Base-by-base conservation (phyloP, 1,284 basidiomycete genomes). In the Pseudozyma pruni region DNA sequence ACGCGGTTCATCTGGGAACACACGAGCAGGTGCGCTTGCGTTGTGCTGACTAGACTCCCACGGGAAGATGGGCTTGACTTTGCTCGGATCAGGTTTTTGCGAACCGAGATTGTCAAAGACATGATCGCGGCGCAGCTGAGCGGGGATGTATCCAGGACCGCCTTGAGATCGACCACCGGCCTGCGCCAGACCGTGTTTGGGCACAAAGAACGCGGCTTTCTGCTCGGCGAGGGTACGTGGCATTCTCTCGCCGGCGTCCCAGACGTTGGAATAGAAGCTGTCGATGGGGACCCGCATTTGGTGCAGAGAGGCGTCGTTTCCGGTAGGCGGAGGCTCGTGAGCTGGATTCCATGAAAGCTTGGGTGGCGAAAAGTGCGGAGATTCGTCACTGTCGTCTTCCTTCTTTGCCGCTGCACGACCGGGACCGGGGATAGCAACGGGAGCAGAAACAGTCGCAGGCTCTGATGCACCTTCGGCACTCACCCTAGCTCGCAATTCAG, bases 51-150 rank as follows among this genome's bases (percentile, higher is more conserved):
- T 58, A 54, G 88, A 86, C 81, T 98, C 94, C 94, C 94, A 98
- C 8, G 94, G 94, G 81, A 98, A 97, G n/a, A 96, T 86, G 22
- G 87, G 85, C 70, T 89, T 89, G 25, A 94, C 87, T 74, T 90
- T 91, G 25, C 83, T 84, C 16, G 85, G 86, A 79, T 94, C 90
- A 1, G 94, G 92, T 53, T 85, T 86, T 0, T 75, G 59, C 16
- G 75, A 72, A 9, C 83, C 83, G 2, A 85, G 83, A 16, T 83
- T 80, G 46, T 80, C 82, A 69, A 86, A 87, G 19, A 84, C 25
- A 87, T 86, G 16, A 86, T 87, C 39, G 53, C 44, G 90, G 86
- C 78, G 87, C 86, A 45, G 86, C 84, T 81, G 91, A 87, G 73
- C 89, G 86, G 84, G 37, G 85, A 74, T 74, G 39, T 69, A 67